A percentile compares a stretch with the other conserved stretches of the same genome.
These are phyloP conservation scores for Termitomyces heimii DNA, from an alignment of 768 basidiomycete genomes.

Conservation along the genomic window DNA sequence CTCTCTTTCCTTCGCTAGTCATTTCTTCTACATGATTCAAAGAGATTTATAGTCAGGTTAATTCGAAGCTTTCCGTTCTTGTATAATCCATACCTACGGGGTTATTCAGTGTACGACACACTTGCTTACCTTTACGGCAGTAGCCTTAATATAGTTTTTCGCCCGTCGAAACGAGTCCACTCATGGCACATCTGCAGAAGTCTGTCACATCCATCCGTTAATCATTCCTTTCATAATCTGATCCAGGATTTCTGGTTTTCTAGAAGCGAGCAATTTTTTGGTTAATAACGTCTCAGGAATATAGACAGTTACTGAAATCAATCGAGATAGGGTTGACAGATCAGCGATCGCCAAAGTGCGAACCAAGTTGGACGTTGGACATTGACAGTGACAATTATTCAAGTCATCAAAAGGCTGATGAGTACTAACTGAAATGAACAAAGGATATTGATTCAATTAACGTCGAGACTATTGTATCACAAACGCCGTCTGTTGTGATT, in stretches of 20 bases:
- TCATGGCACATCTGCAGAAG: too few relatives aligned
- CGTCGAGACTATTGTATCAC: slow-evolving; percentile 6
- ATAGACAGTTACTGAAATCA: too few relatives aligned
- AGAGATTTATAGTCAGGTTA: not conserved
- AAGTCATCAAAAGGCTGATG: not conserved
- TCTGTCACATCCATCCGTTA: too few relatives aligned
- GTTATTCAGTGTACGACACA: not conserved
- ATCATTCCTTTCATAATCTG: not conserved
- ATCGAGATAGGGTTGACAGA: not conserved
- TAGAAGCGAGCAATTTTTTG: not conserved
- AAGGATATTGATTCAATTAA: slow-evolving; percentile 13
- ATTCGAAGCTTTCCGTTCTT: not conserved
- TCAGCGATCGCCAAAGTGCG: not conserved
- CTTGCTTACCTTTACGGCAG: not conserved
- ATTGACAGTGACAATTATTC: not conserved
- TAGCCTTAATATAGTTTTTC: not conserved
- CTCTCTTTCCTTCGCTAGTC: not conserved
- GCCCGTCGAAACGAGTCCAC: too few relatives aligned
- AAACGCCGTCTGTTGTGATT: slow-evolving; percentile 4
- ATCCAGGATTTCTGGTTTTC: not conserved
- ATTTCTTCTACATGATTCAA: not conserved
- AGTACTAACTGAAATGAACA: not conserved
- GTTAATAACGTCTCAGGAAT: not conserved
- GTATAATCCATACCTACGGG: not conserved
- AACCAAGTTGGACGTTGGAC: not conserved